phyloP scores from a whole-genome alignment of 164 flowering plant genomes.

The Vitis cinerea region DNA sequence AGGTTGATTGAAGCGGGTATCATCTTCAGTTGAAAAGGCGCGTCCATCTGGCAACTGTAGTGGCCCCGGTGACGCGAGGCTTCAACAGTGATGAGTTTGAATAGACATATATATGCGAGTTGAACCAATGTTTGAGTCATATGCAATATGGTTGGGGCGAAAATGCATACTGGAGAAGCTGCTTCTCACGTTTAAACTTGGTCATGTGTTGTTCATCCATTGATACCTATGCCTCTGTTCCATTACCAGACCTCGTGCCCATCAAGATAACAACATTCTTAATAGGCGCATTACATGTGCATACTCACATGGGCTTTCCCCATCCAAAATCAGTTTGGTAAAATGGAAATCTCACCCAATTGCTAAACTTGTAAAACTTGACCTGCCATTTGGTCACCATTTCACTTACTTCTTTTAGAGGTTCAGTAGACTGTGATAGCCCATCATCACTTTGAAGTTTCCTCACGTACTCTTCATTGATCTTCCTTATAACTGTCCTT shows the following conservation, averaged over 20 bases:
- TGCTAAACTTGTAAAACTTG: slow-evolving; percentile 18
- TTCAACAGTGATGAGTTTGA: too few relatives aligned
- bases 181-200: slow-evolving; percentile 15
- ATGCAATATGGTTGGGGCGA: slow-evolving; percentile 15
- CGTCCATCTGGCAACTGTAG: too few relatives aligned
- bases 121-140: too few relatives aligned
- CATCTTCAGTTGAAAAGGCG: too few relatives aligned
- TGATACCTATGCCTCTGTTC: slow-evolving; percentile 40
- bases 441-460: too few relatives aligned
- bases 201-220: slow-evolving; percentile 25
- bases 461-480: too few relatives aligned
- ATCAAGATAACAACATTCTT: slow-evolving; percentile 22
- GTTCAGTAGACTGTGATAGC: background rate
- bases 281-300: background rate
- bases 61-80: too few relatives aligned
- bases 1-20: too few relatives aligned
- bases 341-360: slow-evolving; percentile 29
- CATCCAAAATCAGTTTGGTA: slow-evolving; percentile 44
- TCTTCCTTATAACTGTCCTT: background rate
- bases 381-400: slow-evolving; percentile 7
- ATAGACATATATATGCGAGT: too few relatives aligned
- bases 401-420: background rate
- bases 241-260: slow-evolving; percentile 27
- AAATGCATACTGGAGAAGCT: slow-evolving; percentile 19
- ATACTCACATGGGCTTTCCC: slow-evolving; percentile 45